These are phyloP conservation scores for Aspergillus tanneri DNA, from an alignment of 2,329 filamentous ascomycete genomes.

Conservation along the genomic window DNA sequence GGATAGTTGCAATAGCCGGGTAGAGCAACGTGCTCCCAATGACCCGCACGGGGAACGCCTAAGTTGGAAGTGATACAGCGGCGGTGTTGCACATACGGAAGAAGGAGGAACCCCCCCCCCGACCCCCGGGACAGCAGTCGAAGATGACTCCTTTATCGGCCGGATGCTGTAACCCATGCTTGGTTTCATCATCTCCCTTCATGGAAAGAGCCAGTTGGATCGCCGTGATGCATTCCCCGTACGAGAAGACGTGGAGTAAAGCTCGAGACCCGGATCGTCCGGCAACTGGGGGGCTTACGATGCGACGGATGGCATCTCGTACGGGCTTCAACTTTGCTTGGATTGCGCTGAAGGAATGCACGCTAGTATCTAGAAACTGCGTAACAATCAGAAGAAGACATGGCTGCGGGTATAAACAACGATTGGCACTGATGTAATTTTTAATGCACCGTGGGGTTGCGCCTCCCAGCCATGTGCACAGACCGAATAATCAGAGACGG, in stretches of 20 bases:
- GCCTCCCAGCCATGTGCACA: conserved; percentile 30
- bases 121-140: conserved; percentile 25
- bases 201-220: conserved; percentile 23
- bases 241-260: conserved; percentile 26
- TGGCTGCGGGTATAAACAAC: conserved; percentile 18
- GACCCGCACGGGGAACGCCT: not conserved
- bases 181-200: conserved; percentile 12
- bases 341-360: conserved; percentile 19
- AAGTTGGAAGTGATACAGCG: conserved; percentile 9
- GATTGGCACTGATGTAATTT: conserved; percentile 26
- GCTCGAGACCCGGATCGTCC: not conserved
- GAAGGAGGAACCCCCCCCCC: conserved; percentile 17
- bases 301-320: conserved; percentile 17
- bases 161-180: not conserved
- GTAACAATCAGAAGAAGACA: conserved; percentile 25
- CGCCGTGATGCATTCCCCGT: conserved; percentile 23
- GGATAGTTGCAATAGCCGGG: conserved; percentile 10
- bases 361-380: conserved; percentile 17
- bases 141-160: conserved; percentile 17
- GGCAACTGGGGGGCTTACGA: conserved; percentile 8
- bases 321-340: conserved; percentile 21
- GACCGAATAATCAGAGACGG: conserved; percentile 24
- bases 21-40: conserved; percentile 8
- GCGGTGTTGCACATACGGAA: conserved; percentile 18
- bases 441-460: conserved; percentile 28